Evolutionary conservation across 2,329 filamentous ascomycete species (phyloP).

Genomic region (Fusarium pilosicola): DNA sequence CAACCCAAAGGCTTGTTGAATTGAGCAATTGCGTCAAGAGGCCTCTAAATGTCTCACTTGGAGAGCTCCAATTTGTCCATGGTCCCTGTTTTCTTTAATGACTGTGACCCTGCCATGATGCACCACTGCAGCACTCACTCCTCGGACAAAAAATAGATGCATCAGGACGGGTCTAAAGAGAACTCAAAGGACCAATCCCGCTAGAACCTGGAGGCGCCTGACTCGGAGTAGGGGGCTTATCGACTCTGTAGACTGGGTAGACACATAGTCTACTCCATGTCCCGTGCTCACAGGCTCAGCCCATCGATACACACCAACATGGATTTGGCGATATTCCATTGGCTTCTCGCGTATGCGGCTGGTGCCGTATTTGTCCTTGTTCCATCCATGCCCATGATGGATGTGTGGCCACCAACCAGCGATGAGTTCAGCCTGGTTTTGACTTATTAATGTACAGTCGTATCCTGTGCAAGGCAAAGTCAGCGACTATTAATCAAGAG

Average conservation of each 20-base stretch:
- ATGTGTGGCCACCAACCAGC: conserved; percentile 9
- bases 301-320: conserved; percentile 33
- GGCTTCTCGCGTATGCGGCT: conserved; percentile 32
- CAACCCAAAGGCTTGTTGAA: conserved; percentile 22
- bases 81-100: conserved; percentile 17
- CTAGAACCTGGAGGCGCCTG: conserved; percentile 39
- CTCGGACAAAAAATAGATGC: conserved; percentile 30
- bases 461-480: conserved; percentile 21
- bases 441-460: neutral
- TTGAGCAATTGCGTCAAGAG: conserved; percentile 21
- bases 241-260: neutral
- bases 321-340: conserved; percentile 29
- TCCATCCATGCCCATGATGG: neutral
- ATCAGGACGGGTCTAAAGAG: conserved; percentile 37
- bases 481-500: conserved; percentile 11
- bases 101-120: conserved; percentile 22
- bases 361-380: conserved; percentile 20
- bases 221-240: conserved; percentile 30
- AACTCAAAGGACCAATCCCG: conserved; percentile 38
- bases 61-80: conserved; percentile 36
- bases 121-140: conserved; percentile 3
- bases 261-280: conserved; percentile 4
- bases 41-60: conserved; percentile 39
- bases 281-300: conserved; percentile 39
- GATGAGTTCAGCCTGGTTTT: conserved; percentile 19